These are phyloP conservation scores for Hippophae gyantsensis DNA, from an alignment of 306 rosid species.

Conservation along the genomic window DNA sequence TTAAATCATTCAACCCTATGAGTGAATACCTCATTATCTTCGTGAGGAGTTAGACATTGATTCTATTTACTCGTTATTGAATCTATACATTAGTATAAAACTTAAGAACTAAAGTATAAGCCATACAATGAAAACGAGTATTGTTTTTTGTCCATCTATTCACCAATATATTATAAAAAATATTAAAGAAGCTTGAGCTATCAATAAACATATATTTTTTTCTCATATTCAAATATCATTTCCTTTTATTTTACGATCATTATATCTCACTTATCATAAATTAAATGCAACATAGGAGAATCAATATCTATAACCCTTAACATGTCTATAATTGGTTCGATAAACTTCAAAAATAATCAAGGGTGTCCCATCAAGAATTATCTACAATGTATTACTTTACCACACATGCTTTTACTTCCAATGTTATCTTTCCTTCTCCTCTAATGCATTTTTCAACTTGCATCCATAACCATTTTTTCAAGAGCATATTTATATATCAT, in stretches of 20 bases:
- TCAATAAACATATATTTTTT: neutral
- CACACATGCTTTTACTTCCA: neutral
- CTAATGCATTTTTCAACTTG: neutral
- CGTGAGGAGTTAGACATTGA: neutral
- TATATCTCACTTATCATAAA: neutral
- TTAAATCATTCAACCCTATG: no score
- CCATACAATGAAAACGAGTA: neutral
- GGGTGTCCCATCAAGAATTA: neutral
- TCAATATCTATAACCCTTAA: neutral
- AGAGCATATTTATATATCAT: neutral
- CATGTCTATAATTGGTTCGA: neutral
- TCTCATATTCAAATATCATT: neutral
- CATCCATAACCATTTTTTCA: neutral
- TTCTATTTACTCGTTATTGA: no score
- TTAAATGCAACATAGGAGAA: neutral
- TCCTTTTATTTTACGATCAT: neutral
- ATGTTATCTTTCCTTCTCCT: neutral
- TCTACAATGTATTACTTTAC: neutral
- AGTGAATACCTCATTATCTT: neutral
- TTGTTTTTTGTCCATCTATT: neutral
- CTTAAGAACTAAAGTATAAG: neutral
- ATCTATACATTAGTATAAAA: neutral
- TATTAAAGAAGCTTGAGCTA: no score
- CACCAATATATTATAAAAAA: neutral
- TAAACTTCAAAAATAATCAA: no score